Base-by-base conservation (phyloP, 2,329 filamentous ascomycete species). In the Diaporthe aspalathi region DNA sequence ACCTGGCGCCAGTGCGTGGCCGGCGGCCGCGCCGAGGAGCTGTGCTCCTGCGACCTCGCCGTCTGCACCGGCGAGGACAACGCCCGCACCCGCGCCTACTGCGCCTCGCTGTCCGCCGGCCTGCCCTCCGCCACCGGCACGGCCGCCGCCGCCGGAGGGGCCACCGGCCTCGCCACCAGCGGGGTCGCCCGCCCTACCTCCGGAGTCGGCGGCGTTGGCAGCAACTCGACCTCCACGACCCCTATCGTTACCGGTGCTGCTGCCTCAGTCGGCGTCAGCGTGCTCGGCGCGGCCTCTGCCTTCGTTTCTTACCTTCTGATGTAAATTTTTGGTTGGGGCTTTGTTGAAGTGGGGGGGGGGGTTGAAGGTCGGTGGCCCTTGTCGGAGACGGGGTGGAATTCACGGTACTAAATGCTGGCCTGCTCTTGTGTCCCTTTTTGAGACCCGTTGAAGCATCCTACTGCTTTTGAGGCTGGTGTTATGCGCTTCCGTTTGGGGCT, bases 261-360 rank as follows among this genome's bases (percentile, higher is more conserved):
- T 49, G 32, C 53, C 7, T 40, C 53, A 27, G 60, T 65, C n/a
- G 60, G 60, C 43, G n/a, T 65, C 45, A 65, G 60, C 45, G 45
- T 65, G 4, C 32, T 65, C 14, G 60, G 60, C 6, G 60, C 60
- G 2, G 60, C 60, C 8, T 65, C 60, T 38, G 60, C 60, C 27
- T 50, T 65, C n/a, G n/a, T 65, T 20, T 65, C 60, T 50, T 65
- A 65, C 60, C 60, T 65, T 32, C 60, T 65, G 7, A 49, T 65
- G 12, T 65, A 50, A 50, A 5, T 29, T 6, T 16, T 40, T 35
- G 32, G 32, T 5, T 9, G 32, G 32, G 32, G 32, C 32, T n/a
- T n/a, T n/a, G n/a, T n/a, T n/a, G n/a, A n/a, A n/a, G n/a, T n/a
- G n/a, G n/a, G n/a, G n/a, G n/a, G n/a, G n/a, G n/a, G n/a, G n/a